Conservation (phyloP, 192 early-diverging fungal species). For the Entomortierella chlamydospora region DNA sequence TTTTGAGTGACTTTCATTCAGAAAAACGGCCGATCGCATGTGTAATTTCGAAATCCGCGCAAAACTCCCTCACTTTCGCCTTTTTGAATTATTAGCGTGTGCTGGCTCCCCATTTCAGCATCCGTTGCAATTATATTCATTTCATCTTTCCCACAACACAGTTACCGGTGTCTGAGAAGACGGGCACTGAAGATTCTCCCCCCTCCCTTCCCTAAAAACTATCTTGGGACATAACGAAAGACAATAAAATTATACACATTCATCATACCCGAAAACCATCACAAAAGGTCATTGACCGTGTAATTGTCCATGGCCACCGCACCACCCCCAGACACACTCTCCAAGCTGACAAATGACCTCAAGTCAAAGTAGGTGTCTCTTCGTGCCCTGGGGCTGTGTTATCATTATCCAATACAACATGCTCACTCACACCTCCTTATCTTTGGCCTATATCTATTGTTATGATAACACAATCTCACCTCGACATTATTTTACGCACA, state of each 20-base stretch:
- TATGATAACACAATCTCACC: not conserved
- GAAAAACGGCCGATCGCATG: not conserved
- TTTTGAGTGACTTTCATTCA: not conserved
- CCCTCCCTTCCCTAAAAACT: not conserved
- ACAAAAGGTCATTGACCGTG: slow-evolving; percentile 12
- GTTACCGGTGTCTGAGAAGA: too few species aligned
- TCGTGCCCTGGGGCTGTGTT: not conserved
- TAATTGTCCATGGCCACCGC: slow-evolving; percentile 44
- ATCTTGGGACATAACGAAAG: not conserved
- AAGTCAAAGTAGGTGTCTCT: slow-evolving; percentile 62
- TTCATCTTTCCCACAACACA: too few species aligned
- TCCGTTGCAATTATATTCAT: too few species aligned
- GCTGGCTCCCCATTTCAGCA: too few species aligned
- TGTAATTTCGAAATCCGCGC: not conserved
- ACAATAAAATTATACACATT: not conserved
- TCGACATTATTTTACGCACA: not conserved
- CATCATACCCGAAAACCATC: not conserved
- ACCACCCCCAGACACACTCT: slow-evolving; percentile 36
- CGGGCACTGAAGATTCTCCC: too few species aligned
- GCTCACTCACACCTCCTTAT: not conserved
- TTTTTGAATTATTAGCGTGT: too few species aligned
- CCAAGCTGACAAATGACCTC: slow-evolving; percentile 53
- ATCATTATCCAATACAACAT: not conserved
- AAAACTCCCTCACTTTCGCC: not conserved
- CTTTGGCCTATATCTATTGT: not conserved